These are phyloP conservation scores for Cnidoscolus chayamansa DNA, from an alignment of 441 rosid genomes.

Conservation along the genomic window DNA sequence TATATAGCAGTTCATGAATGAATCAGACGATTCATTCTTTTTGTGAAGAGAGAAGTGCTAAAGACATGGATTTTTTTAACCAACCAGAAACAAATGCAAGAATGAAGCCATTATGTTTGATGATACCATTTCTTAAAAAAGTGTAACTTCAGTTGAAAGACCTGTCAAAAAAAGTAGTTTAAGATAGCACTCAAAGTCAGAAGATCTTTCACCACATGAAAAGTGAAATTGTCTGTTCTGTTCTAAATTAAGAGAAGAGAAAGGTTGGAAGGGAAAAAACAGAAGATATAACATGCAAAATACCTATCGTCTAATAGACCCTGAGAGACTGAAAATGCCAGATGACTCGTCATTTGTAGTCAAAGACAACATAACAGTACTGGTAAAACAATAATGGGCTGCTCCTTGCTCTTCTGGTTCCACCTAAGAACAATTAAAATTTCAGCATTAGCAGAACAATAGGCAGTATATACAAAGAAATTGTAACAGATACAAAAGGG, in stretches of 20 bases:
- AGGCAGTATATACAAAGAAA: not conserved
- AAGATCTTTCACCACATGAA: not conserved
- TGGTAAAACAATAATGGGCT: slow-evolving; percentile 83
- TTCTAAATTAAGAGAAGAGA: not conserved
- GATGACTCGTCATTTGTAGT: slow-evolving; percentile 70
- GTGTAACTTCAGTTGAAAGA: not conserved
- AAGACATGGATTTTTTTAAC: too few relatives aligned
- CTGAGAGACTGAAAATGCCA: slow-evolving; percentile 82
- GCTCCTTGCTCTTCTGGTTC: slow-evolving; percentile 79
- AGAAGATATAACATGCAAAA: not conserved
- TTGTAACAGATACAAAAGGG: not conserved
- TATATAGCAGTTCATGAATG: too few relatives aligned
- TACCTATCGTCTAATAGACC: slow-evolving; percentile 94
- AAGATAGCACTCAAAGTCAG: not conserved
- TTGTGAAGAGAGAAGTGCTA: too few relatives aligned
- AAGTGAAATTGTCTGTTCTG: not conserved
- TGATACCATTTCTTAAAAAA: not conserved
- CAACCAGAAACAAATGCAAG: too few relatives aligned
- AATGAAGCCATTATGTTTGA: too few relatives aligned
- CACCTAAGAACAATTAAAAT: slow-evolving; percentile 46
- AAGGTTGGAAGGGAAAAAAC: not conserved
- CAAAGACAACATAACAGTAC: slow-evolving; percentile 90
- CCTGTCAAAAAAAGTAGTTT: not conserved
- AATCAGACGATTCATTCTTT: too few relatives aligned
- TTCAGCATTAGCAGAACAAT: slow-evolving; percentile 17